Conservation (phyloP, 306 rosid genomes). For the Malus domestica region DNA sequence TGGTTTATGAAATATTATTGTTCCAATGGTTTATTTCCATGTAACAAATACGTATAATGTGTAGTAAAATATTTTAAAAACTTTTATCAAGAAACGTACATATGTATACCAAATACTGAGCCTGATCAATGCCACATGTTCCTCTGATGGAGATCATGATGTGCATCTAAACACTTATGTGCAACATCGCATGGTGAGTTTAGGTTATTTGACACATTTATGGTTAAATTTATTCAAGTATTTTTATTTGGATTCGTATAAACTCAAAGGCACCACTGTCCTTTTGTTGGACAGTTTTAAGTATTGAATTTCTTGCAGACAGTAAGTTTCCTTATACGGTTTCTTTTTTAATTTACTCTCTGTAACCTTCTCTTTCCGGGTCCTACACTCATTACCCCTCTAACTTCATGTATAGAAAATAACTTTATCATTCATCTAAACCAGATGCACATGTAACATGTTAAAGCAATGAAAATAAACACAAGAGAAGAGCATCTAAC, state of each 20-base stretch:
- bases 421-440: neutral
- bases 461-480: neutral
- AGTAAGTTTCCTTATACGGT: neutral
- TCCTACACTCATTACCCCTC: neutral
- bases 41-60: constrained; percentile 3
- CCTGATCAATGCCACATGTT: neutral
- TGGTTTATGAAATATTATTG: constrained; percentile 23
- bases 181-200: neutral
- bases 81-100: neutral
- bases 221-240: neutral
- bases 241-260: neutral
- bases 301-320: neutral
- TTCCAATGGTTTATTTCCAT: constrained; percentile 2
- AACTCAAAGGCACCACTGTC: neutral
- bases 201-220: neutral
- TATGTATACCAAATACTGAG: neutral
- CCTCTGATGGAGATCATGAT: neutral
- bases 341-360: neutral
- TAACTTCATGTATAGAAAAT: neutral
- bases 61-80: neutral
- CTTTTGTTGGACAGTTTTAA: neutral
- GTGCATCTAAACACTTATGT: neutral
- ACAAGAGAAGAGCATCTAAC: constrained; percentile 36
- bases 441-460: neutral
- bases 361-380: neutral